phyloP scores from a whole-genome alignment of 164 flowering plant species.

The Dillenia turbinata region DNA sequence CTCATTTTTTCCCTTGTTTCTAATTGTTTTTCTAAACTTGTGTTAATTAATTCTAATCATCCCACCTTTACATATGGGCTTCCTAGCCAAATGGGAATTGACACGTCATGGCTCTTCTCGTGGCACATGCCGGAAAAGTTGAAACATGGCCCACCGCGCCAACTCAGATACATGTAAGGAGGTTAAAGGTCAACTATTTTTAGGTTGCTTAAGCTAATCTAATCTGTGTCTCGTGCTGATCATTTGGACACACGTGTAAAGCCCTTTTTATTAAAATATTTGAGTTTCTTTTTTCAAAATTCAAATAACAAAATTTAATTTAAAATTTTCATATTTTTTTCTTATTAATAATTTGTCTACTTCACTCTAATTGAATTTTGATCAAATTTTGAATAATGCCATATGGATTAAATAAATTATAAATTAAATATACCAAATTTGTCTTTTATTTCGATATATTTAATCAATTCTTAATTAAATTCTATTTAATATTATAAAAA shows the following conservation, averaged over 20 bases:
- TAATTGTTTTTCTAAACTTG: not conserved
- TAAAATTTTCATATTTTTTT: too few species aligned
- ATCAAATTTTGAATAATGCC: too few species aligned
- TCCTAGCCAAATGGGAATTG: constrained; percentile 6
- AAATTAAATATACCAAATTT: too few species aligned
- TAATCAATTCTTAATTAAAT: too few species aligned
- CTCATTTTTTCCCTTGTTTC: too few species aligned
- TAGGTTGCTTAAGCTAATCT: constrained; percentile 12
- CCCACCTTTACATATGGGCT: constrained; percentile 10
- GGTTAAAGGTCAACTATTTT: constrained; percentile 18
- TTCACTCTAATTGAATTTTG: too few species aligned
- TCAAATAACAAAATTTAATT: not conserved
- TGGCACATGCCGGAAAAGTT: constrained; percentile 22
- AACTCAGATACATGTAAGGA: constrained; percentile 1
- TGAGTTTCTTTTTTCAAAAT: not conserved
- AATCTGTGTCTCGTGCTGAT: not conserved
- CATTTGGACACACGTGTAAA: too few species aligned
- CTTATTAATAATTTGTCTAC: too few species aligned
- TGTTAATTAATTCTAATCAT: constrained; percentile 17
- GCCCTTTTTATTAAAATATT: not conserved
- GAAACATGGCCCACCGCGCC: constrained; percentile 33
- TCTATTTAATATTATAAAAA: too few species aligned
- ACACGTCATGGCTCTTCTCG: constrained; percentile 19
- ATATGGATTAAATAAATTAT: too few species aligned
- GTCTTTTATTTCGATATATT: too few species aligned